These are phyloP conservation scores for Alternaria consortialis DNA, from an alignment of 2,329 filamentous ascomycete genomes.

Conservation along the genomic window DNA sequence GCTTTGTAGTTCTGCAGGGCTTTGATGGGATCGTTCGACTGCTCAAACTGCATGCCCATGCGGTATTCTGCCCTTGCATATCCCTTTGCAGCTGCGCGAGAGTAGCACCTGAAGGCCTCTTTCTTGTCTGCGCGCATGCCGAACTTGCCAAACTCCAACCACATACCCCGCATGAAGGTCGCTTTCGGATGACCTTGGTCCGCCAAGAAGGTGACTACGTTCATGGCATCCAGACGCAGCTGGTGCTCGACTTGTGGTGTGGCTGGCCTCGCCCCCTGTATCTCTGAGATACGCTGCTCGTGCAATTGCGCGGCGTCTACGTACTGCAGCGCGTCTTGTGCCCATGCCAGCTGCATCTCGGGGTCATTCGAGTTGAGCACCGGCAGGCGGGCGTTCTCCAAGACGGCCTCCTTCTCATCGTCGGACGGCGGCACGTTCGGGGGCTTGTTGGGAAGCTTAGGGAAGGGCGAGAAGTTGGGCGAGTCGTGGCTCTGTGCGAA, in stretches of 20 bases:
- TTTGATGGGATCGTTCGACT: conserved; percentile 89
- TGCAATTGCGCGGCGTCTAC: conserved; percentile 85
- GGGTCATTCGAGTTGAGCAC: conserved; percentile 95
- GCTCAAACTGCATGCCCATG: conserved; percentile 98
- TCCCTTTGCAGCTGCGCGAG: conserved; percentile 82
- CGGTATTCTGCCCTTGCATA: conserved; percentile 92
- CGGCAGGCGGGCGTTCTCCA: conserved; percentile 83
- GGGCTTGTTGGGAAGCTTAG: conserved; percentile 77
- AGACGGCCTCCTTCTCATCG: conserved; percentile 88
- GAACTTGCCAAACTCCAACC: conserved; percentile 98
- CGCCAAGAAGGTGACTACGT: conserved; percentile 88
- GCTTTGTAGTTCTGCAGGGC: conserved; percentile 89
- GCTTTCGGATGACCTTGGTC: conserved; percentile 93
- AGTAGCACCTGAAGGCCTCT: conserved; percentile 89
- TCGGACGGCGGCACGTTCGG: conserved; percentile 93
- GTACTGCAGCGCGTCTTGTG: conserved; percentile 88
- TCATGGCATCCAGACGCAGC: conserved; percentile 85
- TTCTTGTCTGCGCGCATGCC: conserved; percentile 90
- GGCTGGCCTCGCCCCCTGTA: conserved; percentile 69
- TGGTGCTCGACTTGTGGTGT: conserved; percentile 92
- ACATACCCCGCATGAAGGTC: conserved; percentile 93
- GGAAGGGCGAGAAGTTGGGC: conserved; percentile 91
- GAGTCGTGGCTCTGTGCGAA: conserved; percentile 58
- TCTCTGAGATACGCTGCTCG: conserved; percentile 70
- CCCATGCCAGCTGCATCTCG: conserved; percentile 96